phyloP scores from a whole-genome alignment of 1,139 yeast species.

The Scheffersomyces titani region DNA sequence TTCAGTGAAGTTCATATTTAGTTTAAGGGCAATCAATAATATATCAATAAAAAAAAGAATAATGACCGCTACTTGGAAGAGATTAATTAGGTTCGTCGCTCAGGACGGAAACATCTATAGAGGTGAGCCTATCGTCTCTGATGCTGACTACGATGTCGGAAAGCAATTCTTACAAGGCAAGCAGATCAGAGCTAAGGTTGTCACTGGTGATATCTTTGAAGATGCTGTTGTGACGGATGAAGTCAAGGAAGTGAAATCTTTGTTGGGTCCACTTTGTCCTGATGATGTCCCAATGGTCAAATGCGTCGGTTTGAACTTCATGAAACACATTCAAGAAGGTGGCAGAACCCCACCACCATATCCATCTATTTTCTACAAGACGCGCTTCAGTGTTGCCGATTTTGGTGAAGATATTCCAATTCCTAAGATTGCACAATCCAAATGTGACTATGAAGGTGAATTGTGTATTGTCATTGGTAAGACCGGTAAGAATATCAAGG shows the following conservation, averaged over 20 bases:
- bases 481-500: slow-evolving; percentile 41
- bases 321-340: slow-evolving; percentile 32
- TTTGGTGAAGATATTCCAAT: slow-evolving; percentile 41
- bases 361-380: slow-evolving; percentile 53
- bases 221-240: slow-evolving; percentile 36
- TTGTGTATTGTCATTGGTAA: slow-evolving; percentile 56
- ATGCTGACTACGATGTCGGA: slow-evolving; percentile 12
- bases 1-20: too few relatives aligned
- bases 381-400: slow-evolving; percentile 39
- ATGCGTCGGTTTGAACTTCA: slow-evolving; percentile 37
- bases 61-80: slow-evolving; percentile 11
- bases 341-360: slow-evolving; percentile 37
- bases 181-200: slow-evolving; percentile 28
- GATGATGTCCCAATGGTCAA: slow-evolving; percentile 38
- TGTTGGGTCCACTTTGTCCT: slow-evolving; percentile 40
- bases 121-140: slow-evolving; percentile 14
- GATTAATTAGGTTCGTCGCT: slow-evolving; percentile 17
- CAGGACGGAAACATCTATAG: slow-evolving; percentile 15
- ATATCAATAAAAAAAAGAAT: background rate
- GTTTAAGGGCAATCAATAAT: too few relatives aligned
- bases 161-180: slow-evolving; percentile 11
- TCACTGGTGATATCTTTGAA: slow-evolving; percentile 45
- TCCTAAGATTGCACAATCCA: slow-evolving; percentile 42
- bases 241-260: slow-evolving; percentile 25
- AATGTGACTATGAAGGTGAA: slow-evolving; percentile 55